Base-by-base conservation (phyloP, 2,329 filamentous ascomycete genomes). In the Colletotrichum lindemuthianum region DNA sequence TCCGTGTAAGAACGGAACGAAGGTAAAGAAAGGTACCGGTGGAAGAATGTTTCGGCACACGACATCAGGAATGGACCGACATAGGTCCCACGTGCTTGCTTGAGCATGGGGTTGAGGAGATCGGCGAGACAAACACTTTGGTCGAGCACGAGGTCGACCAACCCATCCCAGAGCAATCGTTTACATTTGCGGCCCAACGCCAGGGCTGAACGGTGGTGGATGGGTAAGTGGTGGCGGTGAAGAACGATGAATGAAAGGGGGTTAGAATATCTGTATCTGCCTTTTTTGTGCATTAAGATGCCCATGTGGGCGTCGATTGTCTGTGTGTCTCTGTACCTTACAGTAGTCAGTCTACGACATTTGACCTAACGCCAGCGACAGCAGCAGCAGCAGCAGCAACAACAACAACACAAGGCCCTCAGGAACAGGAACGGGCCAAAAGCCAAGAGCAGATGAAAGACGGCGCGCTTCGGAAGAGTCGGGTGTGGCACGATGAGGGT, bases 221-320 rank as follows among this genome's bases (percentile, higher is more conserved):
- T 41, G 15, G 33, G 50, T 39, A 60, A 32, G 55, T 32, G 57
- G 40, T 43, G 61, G 58, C 51, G 51, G 58, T 61, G 58, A 48
- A 43, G 45, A 36, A 48, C n/a, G 40, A 47, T 34, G 24, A 24
- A 24, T 24, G 24, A 24, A 24, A 4, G 24, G 24, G 24, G 24
- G 24, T 24, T 24, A 24, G 4, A 24, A 24, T 24, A 24, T 24
- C 24, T 24, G 24, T 24, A 24, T 24, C 24, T 24, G 24, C 24
- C 24, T 24, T 40, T 40, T 40, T 10, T 40, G 39, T 40, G 39
- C 13, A 13, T 40, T 24, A 24, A 24, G 24, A 24, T 24, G 24
- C 24, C 24, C 24, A 24, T 24, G 24, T 24, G 24, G 24, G 24
- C 24, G 24, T 24, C 24, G 24, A 24, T 24, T 24, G 24, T 24